A percentile compares a stretch with the other conserved stretches of the same genome.
phyloP scores from a whole-genome alignment of 306 rosid species.

The Prunus campanulata region DNA sequence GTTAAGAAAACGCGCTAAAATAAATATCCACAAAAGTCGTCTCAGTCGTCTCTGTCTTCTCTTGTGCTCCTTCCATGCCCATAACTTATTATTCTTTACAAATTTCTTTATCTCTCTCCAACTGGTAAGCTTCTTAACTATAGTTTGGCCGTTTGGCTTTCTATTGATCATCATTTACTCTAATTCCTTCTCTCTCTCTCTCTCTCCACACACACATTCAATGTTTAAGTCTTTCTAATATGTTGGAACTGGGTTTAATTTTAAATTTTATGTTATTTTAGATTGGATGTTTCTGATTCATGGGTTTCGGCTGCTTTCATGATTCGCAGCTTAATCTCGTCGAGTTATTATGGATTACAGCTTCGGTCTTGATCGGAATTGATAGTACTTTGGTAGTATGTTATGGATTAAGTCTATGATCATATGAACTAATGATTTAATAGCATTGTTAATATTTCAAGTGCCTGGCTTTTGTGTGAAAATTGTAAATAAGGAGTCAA shows the following conservation, averaged over 20 bases:
- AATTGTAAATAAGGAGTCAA: constrained; percentile 33
- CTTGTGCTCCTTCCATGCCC: neutral
- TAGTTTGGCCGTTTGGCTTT: too few relatives aligned
- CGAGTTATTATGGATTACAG: neutral
- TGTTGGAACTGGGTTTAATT: neutral
- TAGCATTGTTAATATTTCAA: neutral
- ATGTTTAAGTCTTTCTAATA: too few relatives aligned
- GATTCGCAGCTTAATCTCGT: neutral
- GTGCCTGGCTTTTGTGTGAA: constrained; percentile 23
- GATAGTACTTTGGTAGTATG: too few relatives aligned
- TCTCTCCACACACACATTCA: neutral
- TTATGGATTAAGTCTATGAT: too few relatives aligned
- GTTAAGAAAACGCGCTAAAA: neutral
- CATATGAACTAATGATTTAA: too few relatives aligned
- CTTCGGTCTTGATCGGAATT: too few relatives aligned
- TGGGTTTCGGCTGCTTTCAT: neutral
- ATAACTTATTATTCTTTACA: neutral
- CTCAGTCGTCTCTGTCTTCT: neutral
- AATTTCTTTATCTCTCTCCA: neutral
- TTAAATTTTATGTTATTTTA: too few relatives aligned
- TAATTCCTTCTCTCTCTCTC: neutral
- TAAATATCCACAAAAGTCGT: neutral
- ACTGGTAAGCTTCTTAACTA: neutral
- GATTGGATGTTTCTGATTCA: neutral
- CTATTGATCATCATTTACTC: too few relatives aligned